phyloP scores from a whole-genome alignment of 495 filamentous ascomycete genomes.

The Aspergillus saccharolyticus region DNA sequence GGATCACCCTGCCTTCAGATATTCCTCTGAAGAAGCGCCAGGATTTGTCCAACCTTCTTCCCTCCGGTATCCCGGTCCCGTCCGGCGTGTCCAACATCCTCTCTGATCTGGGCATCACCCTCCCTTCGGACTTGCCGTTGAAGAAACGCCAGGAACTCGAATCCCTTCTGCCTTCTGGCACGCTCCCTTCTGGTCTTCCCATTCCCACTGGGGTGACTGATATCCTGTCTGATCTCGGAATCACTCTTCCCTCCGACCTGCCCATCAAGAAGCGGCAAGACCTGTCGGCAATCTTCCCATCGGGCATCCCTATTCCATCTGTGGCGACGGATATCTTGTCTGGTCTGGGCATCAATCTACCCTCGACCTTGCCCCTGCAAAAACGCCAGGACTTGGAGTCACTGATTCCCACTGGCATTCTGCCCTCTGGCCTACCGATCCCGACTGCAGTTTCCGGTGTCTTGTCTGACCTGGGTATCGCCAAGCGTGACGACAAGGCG shows the following conservation, averaged over 20 bases:
- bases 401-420: neutral
- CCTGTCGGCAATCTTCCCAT: neutral
- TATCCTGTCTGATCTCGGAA: neutral
- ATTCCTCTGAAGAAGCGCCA: neutral
- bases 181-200: neutral
- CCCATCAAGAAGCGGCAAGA: neutral
- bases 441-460: neutral
- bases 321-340: neutral
- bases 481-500: neutral
- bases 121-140: conserved; percentile 7
- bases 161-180: neutral
- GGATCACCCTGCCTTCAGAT: conserved; percentile 4
- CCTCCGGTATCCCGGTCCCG: neutral
- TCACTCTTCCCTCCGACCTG: neutral
- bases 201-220: neutral
- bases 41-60: neutral
- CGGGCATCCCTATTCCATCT: neutral
- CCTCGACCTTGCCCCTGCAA: neutral
- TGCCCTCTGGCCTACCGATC: neutral
- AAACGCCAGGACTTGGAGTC: neutral
- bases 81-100: neutral
- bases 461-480: neutral
- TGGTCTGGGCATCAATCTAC: neutral
- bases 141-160: neutral
- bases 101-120: neutral